Evolutionary conservation across 352 stramenopile species (phyloP).

Genomic region (Aphanomyces cochlioides): DNA sequence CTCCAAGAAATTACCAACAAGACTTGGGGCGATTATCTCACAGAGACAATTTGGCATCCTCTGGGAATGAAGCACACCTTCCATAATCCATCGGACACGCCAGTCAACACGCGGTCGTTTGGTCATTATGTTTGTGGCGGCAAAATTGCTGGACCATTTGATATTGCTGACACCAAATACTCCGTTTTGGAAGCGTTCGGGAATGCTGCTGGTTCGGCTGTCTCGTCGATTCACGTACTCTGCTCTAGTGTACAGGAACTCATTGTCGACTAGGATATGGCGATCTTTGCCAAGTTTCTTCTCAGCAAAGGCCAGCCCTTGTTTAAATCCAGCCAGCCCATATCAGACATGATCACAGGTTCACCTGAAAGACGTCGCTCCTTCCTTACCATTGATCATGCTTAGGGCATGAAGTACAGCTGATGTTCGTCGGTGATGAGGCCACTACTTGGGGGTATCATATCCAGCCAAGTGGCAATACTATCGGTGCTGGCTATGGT

Average conservation of each 20-base stretch:
- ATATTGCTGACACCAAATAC: conserved; percentile 32
- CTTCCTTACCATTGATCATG: neutral
- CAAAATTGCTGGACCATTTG: conserved; percentile 44
- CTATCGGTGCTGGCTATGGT: conserved; percentile 45
- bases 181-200: neutral
- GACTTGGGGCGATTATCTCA: conserved; percentile 51
- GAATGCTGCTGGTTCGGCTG: neutral
- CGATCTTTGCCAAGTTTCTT: conserved; percentile 50
- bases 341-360: conserved; percentile 57
- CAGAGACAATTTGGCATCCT: conserved; percentile 47
- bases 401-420: neutral
- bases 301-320: conserved; percentile 51
- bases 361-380: neutral
- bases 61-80: conserved; percentile 61
- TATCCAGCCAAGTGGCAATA: conserved; percentile 34
- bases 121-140: conserved; percentile 54
- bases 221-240: neutral
- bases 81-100: conserved; percentile 35
- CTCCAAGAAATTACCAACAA: conserved; percentile 47
- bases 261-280: conserved; percentile 53
- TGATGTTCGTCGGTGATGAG: neutral
- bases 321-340: conserved; percentile 41
- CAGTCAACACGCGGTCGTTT: conserved; percentile 38
- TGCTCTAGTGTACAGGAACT: conserved; percentile 45
- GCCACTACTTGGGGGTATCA: conserved; percentile 50